Evolutionary conservation across 1,139 yeast genomes (phyloP).

Genomic region (Diutina neorugosa): DNA sequence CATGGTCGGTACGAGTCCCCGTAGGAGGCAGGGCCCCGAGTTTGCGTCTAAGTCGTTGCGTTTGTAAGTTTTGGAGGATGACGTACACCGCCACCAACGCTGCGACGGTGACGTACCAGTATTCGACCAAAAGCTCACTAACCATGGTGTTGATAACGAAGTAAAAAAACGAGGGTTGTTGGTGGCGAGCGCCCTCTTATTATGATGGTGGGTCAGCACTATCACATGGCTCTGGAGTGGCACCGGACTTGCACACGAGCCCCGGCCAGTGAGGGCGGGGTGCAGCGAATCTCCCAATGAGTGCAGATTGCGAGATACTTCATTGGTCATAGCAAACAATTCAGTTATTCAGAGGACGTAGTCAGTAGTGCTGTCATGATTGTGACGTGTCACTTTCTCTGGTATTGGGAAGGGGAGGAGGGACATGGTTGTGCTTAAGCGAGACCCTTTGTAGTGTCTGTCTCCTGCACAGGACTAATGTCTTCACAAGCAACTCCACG

Average conservation of each 20-base stretch:
- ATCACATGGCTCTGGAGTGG: not conserved
- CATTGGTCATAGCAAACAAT: too few species aligned
- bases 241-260: not conserved
- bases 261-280: not conserved
- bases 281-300: not conserved
- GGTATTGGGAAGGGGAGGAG: too few species aligned
- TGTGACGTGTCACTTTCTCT: too few species aligned
- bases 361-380: too few species aligned
- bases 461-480: too few species aligned
- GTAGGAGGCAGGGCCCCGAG: not conserved
- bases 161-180: not conserved
- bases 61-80: not conserved
- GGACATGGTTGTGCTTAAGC: too few species aligned
- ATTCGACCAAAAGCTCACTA: not conserved
- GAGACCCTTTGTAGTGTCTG: too few species aligned
- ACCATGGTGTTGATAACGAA: not conserved
- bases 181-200: not conserved
- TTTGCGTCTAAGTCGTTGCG: not conserved
- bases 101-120: not conserved
- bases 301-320: not conserved
- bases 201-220: not conserved
- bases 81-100: not conserved
- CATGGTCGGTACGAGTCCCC: not conserved
- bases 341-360: too few species aligned
- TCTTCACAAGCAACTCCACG: not conserved